Evolutionary conservation across 1,284 basidiomycete species (phyloP).

Genomic region (Mrakiaceae sp.): DNA sequence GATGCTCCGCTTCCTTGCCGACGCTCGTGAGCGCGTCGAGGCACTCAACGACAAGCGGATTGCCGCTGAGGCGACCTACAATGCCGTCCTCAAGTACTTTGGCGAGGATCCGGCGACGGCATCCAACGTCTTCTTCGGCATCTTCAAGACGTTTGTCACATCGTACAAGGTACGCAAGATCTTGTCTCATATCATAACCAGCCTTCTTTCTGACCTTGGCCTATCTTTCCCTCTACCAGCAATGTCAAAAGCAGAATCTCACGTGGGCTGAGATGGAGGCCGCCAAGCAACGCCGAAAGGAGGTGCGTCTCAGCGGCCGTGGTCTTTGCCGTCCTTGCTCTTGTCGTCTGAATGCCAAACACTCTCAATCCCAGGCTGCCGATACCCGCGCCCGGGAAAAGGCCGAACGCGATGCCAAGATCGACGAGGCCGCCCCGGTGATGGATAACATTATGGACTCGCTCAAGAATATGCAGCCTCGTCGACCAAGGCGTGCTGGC

Average conservation of each 20-base stretch:
- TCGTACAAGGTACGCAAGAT: constrained; percentile 62
- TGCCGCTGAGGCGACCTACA: constrained; percentile 64
- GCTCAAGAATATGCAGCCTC: constrained; percentile 6
- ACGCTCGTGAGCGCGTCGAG: constrained; percentile 59
- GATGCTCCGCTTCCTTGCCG: constrained; percentile 78
- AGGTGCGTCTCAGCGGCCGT: background rate
- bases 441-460: constrained; percentile 18
- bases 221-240: background rate
- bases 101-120: constrained; percentile 47
- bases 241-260: constrained; percentile 18
- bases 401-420: constrained; percentile 12
- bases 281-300: constrained; percentile 10
- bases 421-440: constrained; percentile 13
- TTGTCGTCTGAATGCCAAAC: background rate
- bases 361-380: background rate
- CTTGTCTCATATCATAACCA: background rate
- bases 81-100: constrained; percentile 74
- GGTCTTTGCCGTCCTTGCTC: background rate
- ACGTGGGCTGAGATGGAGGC: constrained; percentile 15
- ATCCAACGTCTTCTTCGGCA: constrained; percentile 57
- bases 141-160: constrained; percentile 88
- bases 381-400: constrained; percentile 5
- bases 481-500: constrained; percentile 1
- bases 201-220: background rate
- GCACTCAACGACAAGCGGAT: constrained; percentile 76